Evolutionary conservation across 805 yeast species (phyloP).

Genomic region (Brettanomyces sp.): DNA sequence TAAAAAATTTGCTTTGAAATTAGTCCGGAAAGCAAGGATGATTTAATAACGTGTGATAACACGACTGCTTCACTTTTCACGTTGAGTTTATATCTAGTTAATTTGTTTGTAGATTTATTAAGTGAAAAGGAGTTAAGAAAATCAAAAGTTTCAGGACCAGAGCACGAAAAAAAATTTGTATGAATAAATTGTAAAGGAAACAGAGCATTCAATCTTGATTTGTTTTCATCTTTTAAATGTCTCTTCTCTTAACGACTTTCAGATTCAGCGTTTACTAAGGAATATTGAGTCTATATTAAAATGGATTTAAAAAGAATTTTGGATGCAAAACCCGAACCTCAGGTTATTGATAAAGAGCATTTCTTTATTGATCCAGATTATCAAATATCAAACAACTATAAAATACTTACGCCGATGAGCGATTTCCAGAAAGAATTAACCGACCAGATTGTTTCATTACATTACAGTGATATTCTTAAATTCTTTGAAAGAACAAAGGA

Average conservation of each 20-base stretch:
- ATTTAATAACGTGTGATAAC: too few relatives aligned
- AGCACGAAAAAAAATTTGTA: too few relatives aligned
- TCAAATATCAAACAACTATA: conserved; percentile 52
- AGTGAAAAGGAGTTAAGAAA: too few relatives aligned
- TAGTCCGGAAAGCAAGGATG: too few relatives aligned
- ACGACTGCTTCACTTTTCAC: too few relatives aligned
- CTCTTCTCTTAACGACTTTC: background rate
- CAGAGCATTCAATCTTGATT: background rate
- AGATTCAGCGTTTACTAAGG: background rate
- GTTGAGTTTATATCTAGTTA: too few relatives aligned
- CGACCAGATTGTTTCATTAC: conserved; percentile 85
- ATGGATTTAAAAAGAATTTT: conserved; percentile 73
- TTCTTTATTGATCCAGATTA: conserved; percentile 25
- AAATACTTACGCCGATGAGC: conserved; percentile 73
- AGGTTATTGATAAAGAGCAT: conserved; percentile 53
- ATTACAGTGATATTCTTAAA: conserved; percentile 82
- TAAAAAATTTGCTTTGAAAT: background rate
- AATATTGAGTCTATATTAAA: background rate
- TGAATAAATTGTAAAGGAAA: too few relatives aligned
- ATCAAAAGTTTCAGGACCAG: too few relatives aligned
- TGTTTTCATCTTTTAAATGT: background rate
- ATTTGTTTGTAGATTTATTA: too few relatives aligned
- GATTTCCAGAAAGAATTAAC: conserved; percentile 82
- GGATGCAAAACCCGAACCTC: conserved; percentile 81
- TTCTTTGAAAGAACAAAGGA: conserved; percentile 56